Conservation (phyloP, 331 rosid genomes). For the Quercus lobata region DNA sequence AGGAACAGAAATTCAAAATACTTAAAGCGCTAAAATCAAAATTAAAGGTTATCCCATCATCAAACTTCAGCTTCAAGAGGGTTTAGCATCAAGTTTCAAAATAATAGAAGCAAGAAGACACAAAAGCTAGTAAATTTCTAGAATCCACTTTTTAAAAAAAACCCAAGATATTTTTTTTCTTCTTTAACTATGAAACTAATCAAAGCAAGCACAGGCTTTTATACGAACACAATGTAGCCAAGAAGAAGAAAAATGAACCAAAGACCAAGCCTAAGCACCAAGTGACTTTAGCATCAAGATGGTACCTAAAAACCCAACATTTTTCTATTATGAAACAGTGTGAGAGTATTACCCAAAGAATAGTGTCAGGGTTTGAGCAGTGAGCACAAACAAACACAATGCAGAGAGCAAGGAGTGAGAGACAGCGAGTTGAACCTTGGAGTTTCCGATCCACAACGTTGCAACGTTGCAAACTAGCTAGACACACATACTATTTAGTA, state of each 20-base stretch:
- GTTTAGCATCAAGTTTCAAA: neutral
- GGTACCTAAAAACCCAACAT: neutral
- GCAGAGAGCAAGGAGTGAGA: neutral
- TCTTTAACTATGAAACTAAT: neutral
- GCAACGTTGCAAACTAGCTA: neutral
- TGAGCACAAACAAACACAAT: neutral
- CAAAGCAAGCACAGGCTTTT: neutral
- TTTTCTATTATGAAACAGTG: neutral
- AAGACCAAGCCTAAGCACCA: neutral
- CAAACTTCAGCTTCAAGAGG: conserved; percentile 1
- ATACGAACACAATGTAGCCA: neutral
- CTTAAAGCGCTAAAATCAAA: neutral
- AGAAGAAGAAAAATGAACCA: neutral
- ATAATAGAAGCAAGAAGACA: neutral
- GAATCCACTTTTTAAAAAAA: no score
- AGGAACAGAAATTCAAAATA: neutral
- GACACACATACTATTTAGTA: neutral
- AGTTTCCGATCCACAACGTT: neutral
- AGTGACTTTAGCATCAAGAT: neutral
- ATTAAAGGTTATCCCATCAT: neutral
- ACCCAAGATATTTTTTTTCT: neutral
- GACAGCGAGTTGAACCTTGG: neutral
- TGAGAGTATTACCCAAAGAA: neutral
- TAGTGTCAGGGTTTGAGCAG: neutral
- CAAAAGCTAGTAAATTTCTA: neutral